Evolutionary conservation across 2,329 filamentous ascomycete genomes (phyloP).

Genomic region (Clarireedia hainanense): DNA sequence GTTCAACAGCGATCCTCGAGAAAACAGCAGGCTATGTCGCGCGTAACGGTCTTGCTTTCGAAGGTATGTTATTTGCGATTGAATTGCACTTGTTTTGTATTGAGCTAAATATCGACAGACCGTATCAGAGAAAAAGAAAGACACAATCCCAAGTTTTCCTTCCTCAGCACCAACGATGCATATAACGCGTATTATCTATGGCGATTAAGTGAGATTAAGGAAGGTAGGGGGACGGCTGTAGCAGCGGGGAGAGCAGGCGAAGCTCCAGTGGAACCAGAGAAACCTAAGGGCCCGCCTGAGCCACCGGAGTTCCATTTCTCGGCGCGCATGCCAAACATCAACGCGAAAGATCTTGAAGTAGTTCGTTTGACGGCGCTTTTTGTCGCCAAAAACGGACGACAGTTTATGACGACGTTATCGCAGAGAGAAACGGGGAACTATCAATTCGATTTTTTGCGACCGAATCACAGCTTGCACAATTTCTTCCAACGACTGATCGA

Average conservation of each 20-base stretch:
- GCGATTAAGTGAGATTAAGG: constrained; percentile 78
- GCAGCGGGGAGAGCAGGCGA: constrained; percentile 68
- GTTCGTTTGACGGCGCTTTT: constrained; percentile 77
- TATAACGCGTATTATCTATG: constrained; percentile 88
- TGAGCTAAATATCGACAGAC: constrained; percentile 39
- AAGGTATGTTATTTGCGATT: constrained; percentile 34
- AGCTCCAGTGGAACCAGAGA: constrained; percentile 47
- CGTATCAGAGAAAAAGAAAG: constrained; percentile 79
- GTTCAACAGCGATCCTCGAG: constrained; percentile 58
- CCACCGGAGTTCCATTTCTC: constrained; percentile 88
- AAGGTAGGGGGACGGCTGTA: constrained; percentile 72
- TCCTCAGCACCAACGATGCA: constrained; percentile 69
- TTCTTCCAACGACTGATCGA: constrained; percentile 91
- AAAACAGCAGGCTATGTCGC: constrained; percentile 92
- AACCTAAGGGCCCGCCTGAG: constrained; percentile 73
- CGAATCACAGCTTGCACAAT: constrained; percentile 92
- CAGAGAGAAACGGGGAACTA: constrained; percentile 85
- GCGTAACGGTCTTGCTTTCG: constrained; percentile 53
- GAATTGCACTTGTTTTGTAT: not conserved
- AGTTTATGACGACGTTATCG: constrained; percentile 82
- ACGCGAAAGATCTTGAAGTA: constrained; percentile 78
- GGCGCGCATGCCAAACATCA: constrained; percentile 95
- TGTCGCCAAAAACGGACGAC: constrained; percentile 84
- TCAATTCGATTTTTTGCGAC: constrained; percentile 92
- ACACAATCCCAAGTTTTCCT: constrained; percentile 84